Base-by-base conservation (phyloP, 1,284 basidiomycete genomes). In the Thecaphora frezii region DNA sequence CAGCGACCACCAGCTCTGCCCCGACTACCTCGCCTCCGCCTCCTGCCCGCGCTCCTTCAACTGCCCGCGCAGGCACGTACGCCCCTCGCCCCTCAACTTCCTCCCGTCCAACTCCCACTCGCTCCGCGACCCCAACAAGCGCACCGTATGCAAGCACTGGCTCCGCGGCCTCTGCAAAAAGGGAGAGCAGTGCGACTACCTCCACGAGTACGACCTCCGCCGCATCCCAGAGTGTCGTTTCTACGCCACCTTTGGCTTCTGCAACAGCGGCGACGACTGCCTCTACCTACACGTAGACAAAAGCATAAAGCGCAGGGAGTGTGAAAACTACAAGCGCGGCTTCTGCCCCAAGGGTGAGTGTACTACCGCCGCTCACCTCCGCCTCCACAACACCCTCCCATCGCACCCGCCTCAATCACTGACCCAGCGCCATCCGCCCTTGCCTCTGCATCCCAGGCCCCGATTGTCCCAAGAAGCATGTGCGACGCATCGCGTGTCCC, bases 221-320 rank as follows among this genome's bases (percentile, higher is more conserved):
- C 89, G 91, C 54, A 98, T 98, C 91, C 96, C 96, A n/a, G 91
- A 97, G 79, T 98, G 96, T 79, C 91, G 93, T 86, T 97, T 93
- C 91, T 98, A 88, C 79, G 91, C 91, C 56, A 96, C 96, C 80
- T 94, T 93, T 77, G 96, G 96, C 5, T 98, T 94, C 81, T 98
- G 96, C 81, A 92, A 92, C 52, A 89, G 92, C 45, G 96, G 94
- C 48, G 96, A 97, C 73, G 96, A 98, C 81, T 99, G 96, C 80
- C 84, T 99, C 67, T 98, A 98, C 79, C 89, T 91, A 23, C 96
- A 99, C 81, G 91, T 93, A n/a, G 93, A 91, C 72, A 91, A 94
- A 76, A 85, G 90, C 58, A 87, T 88, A 72, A 88, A 93, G 24
- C 64, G 79, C 18, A 60, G 77, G 36, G 92, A 97, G 78, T 99